Conservation (phyloP, 1,284 basidiomycete species). For the Pseudozyma sp. region DNA sequence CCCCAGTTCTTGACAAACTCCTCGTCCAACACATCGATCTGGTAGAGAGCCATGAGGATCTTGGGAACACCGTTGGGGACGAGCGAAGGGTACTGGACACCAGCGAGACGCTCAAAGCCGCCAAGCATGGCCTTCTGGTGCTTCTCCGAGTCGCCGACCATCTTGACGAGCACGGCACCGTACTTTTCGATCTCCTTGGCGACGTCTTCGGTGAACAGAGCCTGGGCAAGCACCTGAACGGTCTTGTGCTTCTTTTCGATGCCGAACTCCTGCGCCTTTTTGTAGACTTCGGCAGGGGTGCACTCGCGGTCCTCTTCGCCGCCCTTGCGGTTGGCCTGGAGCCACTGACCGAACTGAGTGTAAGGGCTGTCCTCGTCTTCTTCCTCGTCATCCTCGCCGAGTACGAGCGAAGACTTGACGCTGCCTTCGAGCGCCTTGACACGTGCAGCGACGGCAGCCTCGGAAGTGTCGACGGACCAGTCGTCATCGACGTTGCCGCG, state of each 20-base stretch:
- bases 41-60: conserved; percentile 94
- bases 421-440: conserved; percentile 80
- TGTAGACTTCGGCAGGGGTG: conserved; percentile 77
- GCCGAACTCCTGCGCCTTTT: conserved; percentile 89
- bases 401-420: conserved; percentile 73
- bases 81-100: conserved; percentile 61
- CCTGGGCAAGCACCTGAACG: conserved; percentile 84
- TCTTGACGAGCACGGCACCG: conserved; percentile 81
- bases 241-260: conserved; percentile 97
- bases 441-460: conserved; percentile 89
- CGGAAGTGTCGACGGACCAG: conserved; percentile 90
- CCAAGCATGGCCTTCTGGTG: conserved; percentile 92
- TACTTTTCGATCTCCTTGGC: conserved; percentile 80
- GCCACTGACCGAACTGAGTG: conserved; percentile 84
- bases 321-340: conserved; percentile 79
- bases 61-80: conserved; percentile 77
- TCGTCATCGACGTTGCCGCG: conserved; percentile 73
- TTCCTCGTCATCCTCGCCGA: conserved; percentile 79
- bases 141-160: conserved; percentile 78
- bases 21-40: conserved; percentile 91
- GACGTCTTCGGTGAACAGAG: conserved; percentile 85
- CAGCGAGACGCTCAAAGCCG: conserved; percentile 66
- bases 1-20: conserved; percentile 92
- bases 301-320: conserved; percentile 59
- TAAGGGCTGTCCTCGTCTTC: conserved; percentile 75